Evolutionary conservation across 225 moss, liverwort and hornwort genomes (phyloP).

Genomic region (Pleurozium schreberi): DNA sequence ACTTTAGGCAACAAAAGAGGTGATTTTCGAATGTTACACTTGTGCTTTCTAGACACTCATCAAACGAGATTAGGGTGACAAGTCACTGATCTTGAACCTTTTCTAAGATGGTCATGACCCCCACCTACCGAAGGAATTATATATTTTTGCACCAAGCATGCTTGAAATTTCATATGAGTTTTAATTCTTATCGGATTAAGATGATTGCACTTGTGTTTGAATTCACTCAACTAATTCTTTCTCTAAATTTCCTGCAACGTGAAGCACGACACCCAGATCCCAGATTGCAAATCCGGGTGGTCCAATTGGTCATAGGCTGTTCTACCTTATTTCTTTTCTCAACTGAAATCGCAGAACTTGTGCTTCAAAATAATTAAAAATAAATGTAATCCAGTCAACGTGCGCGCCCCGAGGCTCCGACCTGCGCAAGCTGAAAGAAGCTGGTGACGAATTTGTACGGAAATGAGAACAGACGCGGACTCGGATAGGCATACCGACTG

Average conservation of each 20-base stretch:
- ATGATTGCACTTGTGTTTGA: background rate
- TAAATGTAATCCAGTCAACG: background rate
- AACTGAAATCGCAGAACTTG: background rate
- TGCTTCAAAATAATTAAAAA: background rate
- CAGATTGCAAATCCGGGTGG: background rate
- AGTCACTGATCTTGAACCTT: background rate
- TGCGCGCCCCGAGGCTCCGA: background rate
- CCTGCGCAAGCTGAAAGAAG: background rate
- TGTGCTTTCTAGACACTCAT: background rate
- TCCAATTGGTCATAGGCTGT: background rate
- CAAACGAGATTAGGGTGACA: accelerated
- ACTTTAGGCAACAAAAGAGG: background rate
- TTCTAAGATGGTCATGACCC: background rate
- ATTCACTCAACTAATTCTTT: background rate
- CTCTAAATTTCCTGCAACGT: background rate
- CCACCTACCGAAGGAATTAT: background rate
- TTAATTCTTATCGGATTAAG: accelerated
- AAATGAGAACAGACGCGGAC: background rate
- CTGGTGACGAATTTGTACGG: background rate
- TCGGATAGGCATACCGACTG: background rate
- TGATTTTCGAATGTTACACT: background rate
- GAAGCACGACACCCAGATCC: background rate
- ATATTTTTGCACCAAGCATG: background rate
- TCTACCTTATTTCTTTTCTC: background rate
- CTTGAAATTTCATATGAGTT: background rate